phyloP scores from a whole-genome alignment of 148 eudicot species.

The Beta vulgaris region DNA sequence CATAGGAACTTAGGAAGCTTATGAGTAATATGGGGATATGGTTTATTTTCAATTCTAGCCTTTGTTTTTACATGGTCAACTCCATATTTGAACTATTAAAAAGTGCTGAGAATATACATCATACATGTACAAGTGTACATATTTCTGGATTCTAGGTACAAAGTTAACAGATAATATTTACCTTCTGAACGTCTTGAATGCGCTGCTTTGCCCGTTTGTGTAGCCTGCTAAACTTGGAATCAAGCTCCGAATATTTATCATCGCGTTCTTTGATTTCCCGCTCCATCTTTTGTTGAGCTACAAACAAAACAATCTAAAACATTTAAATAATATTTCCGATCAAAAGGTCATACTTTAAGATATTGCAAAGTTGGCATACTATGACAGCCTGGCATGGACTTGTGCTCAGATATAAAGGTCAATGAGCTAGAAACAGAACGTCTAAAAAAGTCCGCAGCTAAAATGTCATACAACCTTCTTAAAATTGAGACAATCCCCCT shows the following conservation, averaged over 20 bases:
- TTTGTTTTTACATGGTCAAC: neutral
- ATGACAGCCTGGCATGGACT: neutral
- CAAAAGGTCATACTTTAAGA: neutral
- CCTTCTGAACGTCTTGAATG: conserved; percentile 97
- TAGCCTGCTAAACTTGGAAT: conserved; percentile 87
- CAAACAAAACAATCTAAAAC: conserved; percentile 27
- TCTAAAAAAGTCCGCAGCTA: neutral
- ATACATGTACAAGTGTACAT: too few relatives aligned
- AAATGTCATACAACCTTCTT: neutral
- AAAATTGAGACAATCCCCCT: neutral
- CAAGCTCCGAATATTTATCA: conserved; percentile 87
- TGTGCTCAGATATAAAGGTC: neutral
- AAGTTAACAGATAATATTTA: conserved; percentile 19
- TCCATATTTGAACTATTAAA: too few relatives aligned
- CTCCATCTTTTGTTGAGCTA: conserved; percentile 87
- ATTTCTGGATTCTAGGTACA: neutral
- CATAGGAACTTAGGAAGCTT: neutral
- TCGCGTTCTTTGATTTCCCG: conserved; percentile 91
- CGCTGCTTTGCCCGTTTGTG: conserved; percentile 98
- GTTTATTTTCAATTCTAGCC: neutral
- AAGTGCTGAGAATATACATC: neutral
- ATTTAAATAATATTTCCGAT: neutral
- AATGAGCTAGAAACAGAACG: neutral
- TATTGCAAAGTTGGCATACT: neutral
- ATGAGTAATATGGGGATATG: neutral